Conservation (phyloP, 1,284 basidiomycete genomes). For the Fereydounia khargensis region DNA sequence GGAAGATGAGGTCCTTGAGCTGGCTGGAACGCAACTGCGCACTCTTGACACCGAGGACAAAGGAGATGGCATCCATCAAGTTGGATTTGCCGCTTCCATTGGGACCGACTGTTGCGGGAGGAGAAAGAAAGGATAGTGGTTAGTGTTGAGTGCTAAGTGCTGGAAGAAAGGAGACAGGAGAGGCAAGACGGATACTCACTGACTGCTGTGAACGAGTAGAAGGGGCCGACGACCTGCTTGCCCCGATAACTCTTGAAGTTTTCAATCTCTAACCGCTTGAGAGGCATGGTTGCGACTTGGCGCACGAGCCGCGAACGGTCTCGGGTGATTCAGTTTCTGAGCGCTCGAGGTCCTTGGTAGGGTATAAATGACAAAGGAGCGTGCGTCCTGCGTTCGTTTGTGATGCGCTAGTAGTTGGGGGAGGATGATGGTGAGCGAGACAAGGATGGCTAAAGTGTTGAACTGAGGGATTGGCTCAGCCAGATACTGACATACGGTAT, state of each 20-base stretch:
- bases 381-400: too few species aligned
- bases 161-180: not conserved
- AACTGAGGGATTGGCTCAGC: too few species aligned
- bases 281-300: too few species aligned
- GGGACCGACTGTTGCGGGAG: conserved; percentile 65
- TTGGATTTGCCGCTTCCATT: conserved; percentile 99
- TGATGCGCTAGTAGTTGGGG: too few species aligned
- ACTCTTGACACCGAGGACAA: conserved; percentile 93
- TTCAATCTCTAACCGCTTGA: conserved; percentile 52
- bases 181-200: conserved; percentile 64
- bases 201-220: conserved; percentile 87
- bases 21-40: conserved; percentile 89
- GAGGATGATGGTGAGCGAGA: too few species aligned
- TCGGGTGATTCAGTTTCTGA: too few species aligned
- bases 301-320: too few species aligned
- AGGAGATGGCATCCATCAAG: conserved; percentile 99
- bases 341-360: too few species aligned
- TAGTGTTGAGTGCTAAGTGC: not conserved
- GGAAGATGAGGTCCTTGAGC: conserved; percentile 90
- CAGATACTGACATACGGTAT: too few species aligned
- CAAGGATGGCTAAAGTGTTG: too few species aligned
- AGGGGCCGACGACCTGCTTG: conserved; percentile 83
- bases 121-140: not conserved
- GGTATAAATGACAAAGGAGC: too few species aligned
- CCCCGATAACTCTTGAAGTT: conserved; percentile 68